These are phyloP conservation scores for Candida ponderosae DNA, from an alignment of 805 yeast species.

Conservation along the genomic window DNA sequence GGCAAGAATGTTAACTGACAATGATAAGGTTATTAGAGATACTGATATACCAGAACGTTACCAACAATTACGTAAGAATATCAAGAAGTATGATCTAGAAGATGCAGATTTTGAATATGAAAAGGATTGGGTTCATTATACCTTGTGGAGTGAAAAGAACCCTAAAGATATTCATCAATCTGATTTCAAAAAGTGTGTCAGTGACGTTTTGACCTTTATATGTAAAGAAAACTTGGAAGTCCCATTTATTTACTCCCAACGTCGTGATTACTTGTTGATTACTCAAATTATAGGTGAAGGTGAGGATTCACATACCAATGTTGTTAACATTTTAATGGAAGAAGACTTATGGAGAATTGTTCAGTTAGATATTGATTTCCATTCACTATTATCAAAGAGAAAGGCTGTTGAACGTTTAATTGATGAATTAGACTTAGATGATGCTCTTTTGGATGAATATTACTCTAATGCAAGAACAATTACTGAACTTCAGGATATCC, in stretches of 20 bases:
- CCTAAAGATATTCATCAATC: constrained; percentile 25
- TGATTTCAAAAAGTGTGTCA: constrained; percentile 64
- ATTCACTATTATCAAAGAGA: constrained; percentile 72
- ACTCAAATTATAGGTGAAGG: constrained; percentile 41
- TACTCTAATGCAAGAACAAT: constrained; percentile 51
- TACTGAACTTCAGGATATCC: constrained; percentile 80
- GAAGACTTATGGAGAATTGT: constrained; percentile 92
- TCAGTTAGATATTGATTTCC: constrained; percentile 81
- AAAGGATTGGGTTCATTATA: constrained; percentile 72
- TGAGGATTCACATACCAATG: constrained; percentile 30
- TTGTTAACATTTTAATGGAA: constrained; percentile 48
- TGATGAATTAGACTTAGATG: constrained; percentile 45
- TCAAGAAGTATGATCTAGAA: constrained; percentile 60
- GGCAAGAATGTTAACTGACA: constrained; percentile 85
- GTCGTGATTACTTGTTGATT: constrained; percentile 77
- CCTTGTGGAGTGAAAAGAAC: constrained; percentile 50
- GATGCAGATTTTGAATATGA: constrained; percentile 66
- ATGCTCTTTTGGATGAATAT: constrained; percentile 48
- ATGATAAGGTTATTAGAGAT: constrained; percentile 79
- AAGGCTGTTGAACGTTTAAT: constrained; percentile 51
- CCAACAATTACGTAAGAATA: constrained; percentile 62
- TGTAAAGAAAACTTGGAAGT: constrained; percentile 80
- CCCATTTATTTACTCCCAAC: constrained; percentile 91
- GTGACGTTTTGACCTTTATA: constrained; percentile 61
- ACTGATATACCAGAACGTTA: constrained; percentile 89